Evolutionary conservation across 306 rosid genomes (phyloP).

Genomic region (Fragaria nilgerrensis): DNA sequence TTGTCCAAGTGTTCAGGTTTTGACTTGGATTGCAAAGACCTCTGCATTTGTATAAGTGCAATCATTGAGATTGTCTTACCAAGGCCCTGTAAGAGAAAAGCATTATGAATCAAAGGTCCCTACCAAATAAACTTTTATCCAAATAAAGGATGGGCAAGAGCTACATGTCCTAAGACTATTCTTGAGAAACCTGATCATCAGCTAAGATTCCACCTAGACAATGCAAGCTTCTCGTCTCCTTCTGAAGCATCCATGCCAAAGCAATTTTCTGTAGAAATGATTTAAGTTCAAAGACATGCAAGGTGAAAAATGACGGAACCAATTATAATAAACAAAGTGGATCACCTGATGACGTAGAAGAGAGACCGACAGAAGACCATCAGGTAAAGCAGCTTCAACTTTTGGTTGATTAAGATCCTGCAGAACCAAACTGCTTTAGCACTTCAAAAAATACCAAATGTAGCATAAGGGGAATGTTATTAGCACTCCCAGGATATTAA

Average conservation of each 20-base stretch:
- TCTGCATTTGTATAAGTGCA: conserved; percentile 87
- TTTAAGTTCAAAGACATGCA: conserved; percentile 19
- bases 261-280: conserved; percentile 75
- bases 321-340: conserved; percentile 21
- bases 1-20: conserved; percentile 51
- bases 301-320: conserved; percentile 6
- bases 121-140: conserved; percentile 9
- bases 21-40: conserved; percentile 52
- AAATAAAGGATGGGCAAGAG: conserved; percentile 20
- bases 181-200: conserved; percentile 82
- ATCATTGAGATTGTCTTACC: conserved; percentile 96
- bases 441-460: neutral
- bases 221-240: conserved; percentile 90
- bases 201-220: conserved; percentile 98
- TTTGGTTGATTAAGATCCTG: conserved; percentile 90
- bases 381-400: conserved; percentile 64
- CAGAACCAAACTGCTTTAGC: conserved; percentile 36
- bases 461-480: neutral
- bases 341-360: conserved; percentile 94
- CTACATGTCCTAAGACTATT: conserved; percentile 11
- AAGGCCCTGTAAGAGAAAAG: conserved; percentile 75
- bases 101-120: conserved; percentile 20
- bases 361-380: conserved; percentile 77
- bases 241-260: conserved; percentile 94
- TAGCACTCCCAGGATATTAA: neutral